Conservation (phyloP, 192 early-diverging fungal genomes). For the Chytriomyces hyalinus region DNA sequence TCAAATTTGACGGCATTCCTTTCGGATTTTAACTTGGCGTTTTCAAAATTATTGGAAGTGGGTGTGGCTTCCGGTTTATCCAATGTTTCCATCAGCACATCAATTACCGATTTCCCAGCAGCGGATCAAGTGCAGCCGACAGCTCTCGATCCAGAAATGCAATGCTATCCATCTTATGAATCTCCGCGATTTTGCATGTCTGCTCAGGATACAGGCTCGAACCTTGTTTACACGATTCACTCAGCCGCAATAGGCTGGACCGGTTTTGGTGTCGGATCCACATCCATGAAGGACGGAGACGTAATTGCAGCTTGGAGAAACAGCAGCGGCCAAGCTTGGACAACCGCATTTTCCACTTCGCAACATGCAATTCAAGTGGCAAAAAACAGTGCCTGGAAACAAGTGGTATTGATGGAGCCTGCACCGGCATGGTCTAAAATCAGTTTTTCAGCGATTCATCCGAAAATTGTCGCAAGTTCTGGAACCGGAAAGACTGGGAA, state of each 20-base stretch:
- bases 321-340: not conserved
- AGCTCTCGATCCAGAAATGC: not conserved
- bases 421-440: conserved; percentile 26
- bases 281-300: conserved; percentile 21
- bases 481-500: not conserved
- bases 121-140: not conserved
- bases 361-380: conserved; percentile 12
- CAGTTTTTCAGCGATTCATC: conserved; percentile 17
- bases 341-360: not conserved
- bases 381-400: conserved; percentile 18
- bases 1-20: conserved; percentile 25
- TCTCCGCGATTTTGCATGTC: not conserved
- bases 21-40: conserved; percentile 15
- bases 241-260: conserved; percentile 19
- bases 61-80: not conserved
- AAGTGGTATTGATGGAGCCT: not conserved
- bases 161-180: not conserved
- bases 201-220: not conserved
- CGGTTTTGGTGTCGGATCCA: conserved; percentile 24
- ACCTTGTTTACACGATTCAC: conserved; percentile 8
- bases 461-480: not conserved
- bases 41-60: conserved; percentile 15
- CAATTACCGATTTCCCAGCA: not conserved
- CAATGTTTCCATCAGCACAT: not conserved
- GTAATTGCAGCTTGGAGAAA: conserved; percentile 29